These are phyloP conservation scores for Sclerotiophoma versabilis DNA, from an alignment of 2,329 filamentous ascomycete genomes.

Conservation along the genomic window DNA sequence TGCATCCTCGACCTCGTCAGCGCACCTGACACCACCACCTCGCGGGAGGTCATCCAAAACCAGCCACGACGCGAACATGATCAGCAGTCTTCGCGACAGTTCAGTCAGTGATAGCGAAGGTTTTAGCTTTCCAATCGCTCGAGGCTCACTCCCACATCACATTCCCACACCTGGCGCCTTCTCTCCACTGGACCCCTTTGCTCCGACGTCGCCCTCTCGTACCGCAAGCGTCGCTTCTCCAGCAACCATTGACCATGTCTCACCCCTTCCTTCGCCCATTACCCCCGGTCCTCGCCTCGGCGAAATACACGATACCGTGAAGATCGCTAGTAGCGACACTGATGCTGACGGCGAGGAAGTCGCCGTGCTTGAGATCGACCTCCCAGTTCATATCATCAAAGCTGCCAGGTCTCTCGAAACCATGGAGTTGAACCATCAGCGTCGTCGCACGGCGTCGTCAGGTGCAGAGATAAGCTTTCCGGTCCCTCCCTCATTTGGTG, in stretches of 20 bases:
- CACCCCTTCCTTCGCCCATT: slow-evolving; percentile 46
- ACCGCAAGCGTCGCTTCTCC: slow-evolving; percentile 38
- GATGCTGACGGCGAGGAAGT: slow-evolving; percentile 43
- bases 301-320: slow-evolving; percentile 41
- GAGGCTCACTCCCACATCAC: slow-evolving; percentile 28
- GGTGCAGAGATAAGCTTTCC: slow-evolving; percentile 39
- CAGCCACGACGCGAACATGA: slow-evolving; percentile 22
- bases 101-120: slow-evolving; percentile 34
- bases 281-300: slow-evolving; percentile 41
- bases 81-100: slow-evolving; percentile 38
- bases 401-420: slow-evolving; percentile 22
- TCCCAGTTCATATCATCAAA: slow-evolving; percentile 34
- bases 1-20: slow-evolving; percentile 29
- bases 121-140: slow-evolving; percentile 23
- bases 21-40: slow-evolving; percentile 30
- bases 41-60: slow-evolving; percentile 36
- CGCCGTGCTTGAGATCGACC: slow-evolving; percentile 28
- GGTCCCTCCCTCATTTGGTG: slow-evolving; percentile 19
- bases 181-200: slow-evolving; percentile 43
- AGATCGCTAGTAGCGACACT: slow-evolving; percentile 47
- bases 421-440: slow-evolving; percentile 26
- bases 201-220: slow-evolving; percentile 35
- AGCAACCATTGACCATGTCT: slow-evolving; percentile 40
- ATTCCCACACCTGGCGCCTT: slow-evolving; percentile 36
- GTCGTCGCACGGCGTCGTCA: slow-evolving; percentile 47